Conservation (phyloP, 257 asterid species). For the Forsythia suspensa region DNA sequence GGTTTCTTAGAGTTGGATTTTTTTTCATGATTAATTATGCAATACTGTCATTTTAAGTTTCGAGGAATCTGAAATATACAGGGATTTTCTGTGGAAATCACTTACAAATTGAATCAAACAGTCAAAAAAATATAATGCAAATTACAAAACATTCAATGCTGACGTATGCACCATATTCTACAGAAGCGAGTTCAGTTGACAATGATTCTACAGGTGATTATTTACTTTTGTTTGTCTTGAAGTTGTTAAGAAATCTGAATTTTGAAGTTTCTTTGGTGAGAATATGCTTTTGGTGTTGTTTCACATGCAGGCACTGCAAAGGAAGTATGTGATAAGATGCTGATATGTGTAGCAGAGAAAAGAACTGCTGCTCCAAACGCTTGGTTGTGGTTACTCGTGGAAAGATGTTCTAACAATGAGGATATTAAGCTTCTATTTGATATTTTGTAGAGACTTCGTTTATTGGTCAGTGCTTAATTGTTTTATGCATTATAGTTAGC, state of each 20-base stretch:
- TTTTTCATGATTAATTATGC: not conserved
- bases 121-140: conserved; percentile 15
- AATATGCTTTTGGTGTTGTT: conserved; percentile 18
- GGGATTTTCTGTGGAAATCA: conserved; percentile 31
- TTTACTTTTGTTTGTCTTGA: conserved; percentile 6
- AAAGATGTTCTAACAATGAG: conserved; percentile 58
- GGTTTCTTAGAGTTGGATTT: not conserved
- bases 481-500: conserved; percentile 9
- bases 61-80: conserved; percentile 25
- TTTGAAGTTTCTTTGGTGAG: conserved; percentile 9
- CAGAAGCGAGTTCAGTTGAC: conserved; percentile 39
- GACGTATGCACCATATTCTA: conserved; percentile 49
- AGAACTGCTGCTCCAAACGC: conserved; percentile 92
- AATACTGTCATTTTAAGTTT: not conserved
- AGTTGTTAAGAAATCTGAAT: not conserved
- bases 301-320: conserved; percentile 65
- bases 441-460: conserved; percentile 69
- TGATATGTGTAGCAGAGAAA: conserved; percentile 49
- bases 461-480: conserved; percentile 57
- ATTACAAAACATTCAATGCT: conserved; percentile 22
- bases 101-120: conserved; percentile 19
- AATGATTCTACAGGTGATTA: conserved; percentile 50
- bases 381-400: conserved; percentile 75
- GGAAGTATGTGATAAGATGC: conserved; percentile 66
- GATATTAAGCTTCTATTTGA: conserved; percentile 75